Conservation (phyloP, 306 rosid genomes). For the Clitoria ternatea region DNA sequence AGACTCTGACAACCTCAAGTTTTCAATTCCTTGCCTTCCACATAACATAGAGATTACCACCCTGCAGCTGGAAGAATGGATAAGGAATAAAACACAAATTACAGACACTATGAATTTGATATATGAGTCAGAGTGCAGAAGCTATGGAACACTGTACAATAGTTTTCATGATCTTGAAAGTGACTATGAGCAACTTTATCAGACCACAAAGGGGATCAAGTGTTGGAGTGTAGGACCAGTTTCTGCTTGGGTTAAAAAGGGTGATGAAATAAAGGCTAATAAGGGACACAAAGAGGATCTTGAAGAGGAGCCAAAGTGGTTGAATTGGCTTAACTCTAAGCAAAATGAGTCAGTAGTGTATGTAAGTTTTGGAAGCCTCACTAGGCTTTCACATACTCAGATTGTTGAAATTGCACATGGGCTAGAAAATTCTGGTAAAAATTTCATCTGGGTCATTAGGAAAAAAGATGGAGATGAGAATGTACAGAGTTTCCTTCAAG, state of each 20-base stretch:
- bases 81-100: not conserved
- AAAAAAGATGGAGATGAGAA: not conserved
- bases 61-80: conserved; percentile 21
- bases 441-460: conserved; percentile 23
- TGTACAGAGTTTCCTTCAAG: not conserved
- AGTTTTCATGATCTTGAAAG: conserved; percentile 32
- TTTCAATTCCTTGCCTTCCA: conserved; percentile 27
- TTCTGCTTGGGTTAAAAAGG: conserved; percentile 10
- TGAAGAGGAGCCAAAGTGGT: not conserved
- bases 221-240: conserved; percentile 36
- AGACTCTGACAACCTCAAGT: conserved; percentile 15
- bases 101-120: not conserved
- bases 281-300: not conserved
- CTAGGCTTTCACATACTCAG: not conserved
- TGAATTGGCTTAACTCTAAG: conserved; percentile 28
- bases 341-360: conserved; percentile 18
- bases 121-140: conserved; percentile 20
- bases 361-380: conserved; percentile 26
- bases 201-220: conserved; percentile 13
- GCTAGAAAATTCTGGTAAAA: conserved; percentile 14
- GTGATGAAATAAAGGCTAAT: not conserved
- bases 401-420: conserved; percentile 27
- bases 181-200: conserved; percentile 20
- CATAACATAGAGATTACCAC: conserved; percentile 10
- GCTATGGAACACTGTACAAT: conserved; percentile 27